Evolutionary conservation across 2,329 filamentous ascomycete species (phyloP), one percentile per base, ranked within the genome.

Genomic region (Polychaeton citri): DNA sequence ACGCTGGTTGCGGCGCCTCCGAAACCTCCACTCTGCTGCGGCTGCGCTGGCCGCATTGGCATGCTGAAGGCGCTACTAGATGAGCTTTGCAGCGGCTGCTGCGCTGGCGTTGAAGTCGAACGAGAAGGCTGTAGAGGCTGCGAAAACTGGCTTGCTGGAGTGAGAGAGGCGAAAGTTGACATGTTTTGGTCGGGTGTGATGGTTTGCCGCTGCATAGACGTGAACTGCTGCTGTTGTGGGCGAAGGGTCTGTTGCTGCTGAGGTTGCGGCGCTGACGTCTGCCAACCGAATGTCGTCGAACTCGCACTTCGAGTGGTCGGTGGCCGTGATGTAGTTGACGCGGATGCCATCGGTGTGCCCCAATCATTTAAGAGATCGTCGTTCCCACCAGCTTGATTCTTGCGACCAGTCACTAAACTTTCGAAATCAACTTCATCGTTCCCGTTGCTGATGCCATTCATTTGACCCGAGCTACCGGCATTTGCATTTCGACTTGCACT

Each of bases 381-480:
- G 9, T 52, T 51, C 12, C 49, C 45, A 33, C 48, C 38, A 52
- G 58, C 19, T 52, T 60, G 32, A 24, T 49, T 47, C n/a, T 68
- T 63, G 38, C 73, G 75, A 6, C 88, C 88, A 51, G 92, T 85
- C 35, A 98, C 87, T 2, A 98, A 74, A 2, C 74, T 74, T 55
- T 94, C 87, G 51, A 96, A 98, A 52, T 92, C 85, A 39, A 81
- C 73, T 33, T 81, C 69, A 9, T 64, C 68, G n/a, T n/a, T n/a
- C n/a, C 65, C 65, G n/a, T 59, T 70, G 2, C 65, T 71, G 30
- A 64, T 45, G 18, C 76, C 76, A 3, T 74, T 77, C n/a, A 76
- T 60, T 20, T 19, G 28, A 13, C 20, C 37, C 15, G 70, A 42
- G 18, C 42, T 40, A 13, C 51, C 46, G 73, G 3, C 68, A 61